Percentiles rank a stretch among this genome's conserved stretches.
phyloP scores from a whole-genome alignment of 2,329 filamentous ascomycete species.

The Juglanconis sp. region DNA sequence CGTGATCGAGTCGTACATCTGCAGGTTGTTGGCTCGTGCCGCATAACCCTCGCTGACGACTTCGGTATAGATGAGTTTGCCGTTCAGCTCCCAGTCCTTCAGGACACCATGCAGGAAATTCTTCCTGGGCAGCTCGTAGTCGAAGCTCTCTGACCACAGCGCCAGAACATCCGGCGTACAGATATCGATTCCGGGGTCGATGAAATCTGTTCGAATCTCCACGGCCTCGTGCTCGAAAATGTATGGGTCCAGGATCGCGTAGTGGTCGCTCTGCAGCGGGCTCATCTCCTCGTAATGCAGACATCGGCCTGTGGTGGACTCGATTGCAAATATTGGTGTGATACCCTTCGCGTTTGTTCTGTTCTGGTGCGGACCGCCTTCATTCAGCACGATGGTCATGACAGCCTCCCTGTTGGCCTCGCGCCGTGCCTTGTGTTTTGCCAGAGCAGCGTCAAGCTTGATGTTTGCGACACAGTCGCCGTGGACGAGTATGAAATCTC shows the following conservation, averaged over 20 bases:
- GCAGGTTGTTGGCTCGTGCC: conserved; percentile 79
- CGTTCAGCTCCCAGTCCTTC: conserved; percentile 95
- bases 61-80: conserved; percentile 92
- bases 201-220: conserved; percentile 80
- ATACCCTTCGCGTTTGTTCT: conserved; percentile 73
- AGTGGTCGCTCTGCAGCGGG: conserved; percentile 61
- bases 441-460: conserved; percentile 73
- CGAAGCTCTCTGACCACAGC: conserved; percentile 94
- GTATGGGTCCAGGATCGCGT: conserved; percentile 72
- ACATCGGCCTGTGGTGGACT: conserved; percentile 74
- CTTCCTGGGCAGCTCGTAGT: conserved; percentile 71
- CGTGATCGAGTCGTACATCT: conserved; percentile 85
- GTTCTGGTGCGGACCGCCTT: conserved; percentile 67
- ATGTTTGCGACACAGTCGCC: conserved; percentile 91
- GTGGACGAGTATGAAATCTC: conserved; percentile 90
- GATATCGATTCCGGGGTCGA: conserved; percentile 94
- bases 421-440: conserved; percentile 75
- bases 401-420: conserved; percentile 88
- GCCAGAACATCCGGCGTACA: conserved; percentile 94
- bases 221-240: conserved; percentile 73
- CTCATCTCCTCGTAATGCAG: conserved; percentile 93
- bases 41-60: conserved; percentile 81
- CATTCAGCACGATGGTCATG: conserved; percentile 91
- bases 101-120: conserved; percentile 81
- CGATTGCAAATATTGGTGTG: conserved; percentile 81